Conservation (phyloP, 1,284 basidiomycete genomes). For the Malassezia cuniculi region DNA sequence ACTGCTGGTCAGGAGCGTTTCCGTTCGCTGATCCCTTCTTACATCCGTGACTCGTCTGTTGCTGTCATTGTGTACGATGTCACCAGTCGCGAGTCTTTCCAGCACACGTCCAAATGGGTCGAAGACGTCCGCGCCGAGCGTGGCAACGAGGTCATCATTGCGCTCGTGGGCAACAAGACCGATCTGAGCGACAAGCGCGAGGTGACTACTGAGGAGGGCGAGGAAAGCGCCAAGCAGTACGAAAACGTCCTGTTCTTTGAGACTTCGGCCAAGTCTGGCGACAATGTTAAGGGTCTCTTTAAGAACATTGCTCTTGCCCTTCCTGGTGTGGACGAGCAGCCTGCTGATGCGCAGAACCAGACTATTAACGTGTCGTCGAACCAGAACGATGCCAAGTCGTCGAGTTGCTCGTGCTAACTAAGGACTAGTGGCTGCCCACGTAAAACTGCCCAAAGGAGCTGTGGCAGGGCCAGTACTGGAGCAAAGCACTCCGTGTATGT, state of each 20-base stretch:
- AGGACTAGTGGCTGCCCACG: too few species aligned
- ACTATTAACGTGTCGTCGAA: constrained; percentile 29
- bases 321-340: constrained; percentile 77
- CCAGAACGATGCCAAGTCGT: constrained; percentile 1
- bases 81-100: constrained; percentile 93
- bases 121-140: constrained; percentile 96
- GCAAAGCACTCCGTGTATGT: too few species aligned
- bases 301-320: constrained; percentile 98
- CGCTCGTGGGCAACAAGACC: constrained; percentile 97
- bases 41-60: constrained; percentile 95
- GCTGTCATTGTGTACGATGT: constrained; percentile 98
- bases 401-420: constrained; percentile 11
- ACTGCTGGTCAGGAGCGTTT: constrained; percentile 98
- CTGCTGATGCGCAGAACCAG: constrained; percentile 49
- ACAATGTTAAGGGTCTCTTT: constrained; percentile 97
- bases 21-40: constrained; percentile 91
- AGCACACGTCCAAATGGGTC: constrained; percentile 97
- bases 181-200: constrained; percentile 59
- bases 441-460: too few species aligned
- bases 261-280: constrained; percentile 95
- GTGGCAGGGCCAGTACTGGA: too few species aligned
- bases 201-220: constrained; percentile 97
- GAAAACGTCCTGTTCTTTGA: constrained; percentile 93
- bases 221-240: constrained; percentile 77
- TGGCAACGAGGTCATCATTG: constrained; percentile 96